Conservation (phyloP, 495 filamentous ascomycete genomes). For the Elasticomyces elasticus region DNA sequence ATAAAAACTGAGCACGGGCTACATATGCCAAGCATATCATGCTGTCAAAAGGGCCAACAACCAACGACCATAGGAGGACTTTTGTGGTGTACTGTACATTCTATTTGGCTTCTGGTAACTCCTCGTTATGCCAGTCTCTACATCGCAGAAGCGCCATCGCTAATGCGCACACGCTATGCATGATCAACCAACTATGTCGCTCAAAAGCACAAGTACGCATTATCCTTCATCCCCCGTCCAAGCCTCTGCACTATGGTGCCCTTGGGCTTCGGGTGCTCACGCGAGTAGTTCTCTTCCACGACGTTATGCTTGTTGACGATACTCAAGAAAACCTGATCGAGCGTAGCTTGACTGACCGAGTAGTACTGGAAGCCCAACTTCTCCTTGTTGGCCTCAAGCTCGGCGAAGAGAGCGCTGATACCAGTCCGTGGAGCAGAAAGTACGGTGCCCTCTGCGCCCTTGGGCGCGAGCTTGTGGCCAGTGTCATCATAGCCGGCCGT, state of each 20-base stretch:
- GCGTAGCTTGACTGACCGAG: constrained; percentile 66
- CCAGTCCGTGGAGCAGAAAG: too few relatives aligned
- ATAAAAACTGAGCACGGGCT: too few relatives aligned
- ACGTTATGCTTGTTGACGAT: constrained; percentile 71
- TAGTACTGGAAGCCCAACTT: constrained; percentile 65
- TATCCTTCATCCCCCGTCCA: not conserved
- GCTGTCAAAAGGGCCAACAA: too few relatives aligned
- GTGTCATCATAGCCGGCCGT: constrained; percentile 1
- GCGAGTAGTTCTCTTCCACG: constrained; percentile 58
- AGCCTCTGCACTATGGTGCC: not conserved
- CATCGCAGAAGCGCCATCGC: not conserved
- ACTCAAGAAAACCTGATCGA: constrained; percentile 79
- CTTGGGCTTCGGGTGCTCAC: constrained; percentile 11
- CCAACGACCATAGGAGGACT: too few relatives aligned
- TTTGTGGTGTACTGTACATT: too few relatives aligned
- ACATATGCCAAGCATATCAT: too few relatives aligned
- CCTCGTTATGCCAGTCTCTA: too few relatives aligned
- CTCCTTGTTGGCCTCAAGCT: constrained; percentile 58
- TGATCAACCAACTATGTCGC: not conserved
- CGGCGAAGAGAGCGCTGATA: constrained; percentile 56
- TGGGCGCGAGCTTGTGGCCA: not conserved
- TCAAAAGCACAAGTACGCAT: not conserved
- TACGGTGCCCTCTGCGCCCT: too few relatives aligned
- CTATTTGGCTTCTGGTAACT: not conserved
- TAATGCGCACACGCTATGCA: not conserved